Evolutionary conservation across 2,329 filamentous ascomycete genomes (phyloP).

Genomic region (Pseudopithomyces chartarum): DNA sequence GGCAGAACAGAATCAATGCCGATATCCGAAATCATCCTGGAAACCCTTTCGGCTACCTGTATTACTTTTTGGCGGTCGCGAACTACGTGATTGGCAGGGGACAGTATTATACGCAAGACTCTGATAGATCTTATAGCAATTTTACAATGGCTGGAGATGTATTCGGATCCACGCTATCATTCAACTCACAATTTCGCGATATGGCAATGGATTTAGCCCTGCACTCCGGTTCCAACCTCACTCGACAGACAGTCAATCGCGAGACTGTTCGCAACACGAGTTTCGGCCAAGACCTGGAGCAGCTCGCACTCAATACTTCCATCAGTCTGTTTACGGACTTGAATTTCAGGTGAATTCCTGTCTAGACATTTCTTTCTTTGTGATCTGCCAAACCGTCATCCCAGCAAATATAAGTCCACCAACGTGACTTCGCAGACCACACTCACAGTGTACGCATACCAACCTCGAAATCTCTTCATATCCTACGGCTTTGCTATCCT

Average conservation of each 20-base stretch:
- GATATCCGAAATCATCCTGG: too few species aligned
- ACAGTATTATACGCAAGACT: too few species aligned
- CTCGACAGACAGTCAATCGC: neutral
- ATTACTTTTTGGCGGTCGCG: neutral
- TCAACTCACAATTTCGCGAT: neutral
- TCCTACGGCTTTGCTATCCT: constrained; percentile 8
- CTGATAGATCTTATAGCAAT: too few species aligned
- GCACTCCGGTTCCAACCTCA: too few species aligned
- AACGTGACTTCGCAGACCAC: neutral
- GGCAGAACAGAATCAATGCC: neutral
- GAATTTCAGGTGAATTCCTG: neutral
- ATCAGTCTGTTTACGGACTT: neutral
- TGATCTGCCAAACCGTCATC: too few species aligned
- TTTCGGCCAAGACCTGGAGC: neutral
- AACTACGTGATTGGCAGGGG: neutral
- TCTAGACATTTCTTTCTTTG: too few species aligned
- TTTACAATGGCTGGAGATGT: neutral
- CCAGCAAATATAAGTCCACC: neutral
- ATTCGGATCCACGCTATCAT: neutral
- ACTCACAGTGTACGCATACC: constrained; percentile 8
- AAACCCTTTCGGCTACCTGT: too few species aligned
- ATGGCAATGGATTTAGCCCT: neutral
- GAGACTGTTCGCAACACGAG: neutral
- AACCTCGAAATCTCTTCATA: constrained; percentile 5
- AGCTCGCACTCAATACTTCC: neutral